Base-by-base conservation (phyloP, 106 monocot genomes). In the Iris macrosiphon region DNA sequence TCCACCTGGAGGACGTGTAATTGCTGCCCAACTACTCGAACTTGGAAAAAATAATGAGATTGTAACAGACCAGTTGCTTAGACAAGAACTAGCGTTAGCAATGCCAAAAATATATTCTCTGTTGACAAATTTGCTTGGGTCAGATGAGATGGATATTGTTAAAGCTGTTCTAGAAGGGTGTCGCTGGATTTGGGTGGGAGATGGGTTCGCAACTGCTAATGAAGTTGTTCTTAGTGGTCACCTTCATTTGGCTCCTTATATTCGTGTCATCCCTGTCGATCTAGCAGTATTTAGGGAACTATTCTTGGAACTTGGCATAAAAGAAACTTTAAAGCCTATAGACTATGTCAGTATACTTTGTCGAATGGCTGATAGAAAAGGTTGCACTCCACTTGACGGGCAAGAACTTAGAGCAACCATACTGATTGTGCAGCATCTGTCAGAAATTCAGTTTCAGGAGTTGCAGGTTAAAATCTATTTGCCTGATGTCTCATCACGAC, bases 131-230 rank as follows among this genome's bases (percentile, higher is more conserved):
- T 61, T 98, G 72, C 75, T 98, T 73, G 77, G 87, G 41, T 83
- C 80, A 31, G 98, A 98, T 57, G 98, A 98, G 52, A 98, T 98
- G 90, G 98, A 98, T 49, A 78, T 98, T 62, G 87, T 98, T n/a
- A 98, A 90, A 71, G 91, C 67, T 65, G 66, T 98, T 76, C 52
- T 98, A 23, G 91, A 91, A 61, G 98, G 98, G 18, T 87, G 78
- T 55, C 65, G 98, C 44, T 98, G 98, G 90, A 82, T 98, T 62
- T 98, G 98, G 98, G 98, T 98, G 19, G 98, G 98, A 43, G 98
- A 98, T 76, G 98, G 98, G n/a, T 98, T 98, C 81, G 90, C 98
- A 45, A 91, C 75, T 61, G 77, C 67, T 1, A 63, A 78, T 41
- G 98, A 98, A 72, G 98, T 98, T 16, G 91, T 91, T 73, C 91